These are phyloP conservation scores for Sporothrix dimorphospora DNA, from an alignment of 2,329 filamentous ascomycete species.

Conservation along the genomic window DNA sequence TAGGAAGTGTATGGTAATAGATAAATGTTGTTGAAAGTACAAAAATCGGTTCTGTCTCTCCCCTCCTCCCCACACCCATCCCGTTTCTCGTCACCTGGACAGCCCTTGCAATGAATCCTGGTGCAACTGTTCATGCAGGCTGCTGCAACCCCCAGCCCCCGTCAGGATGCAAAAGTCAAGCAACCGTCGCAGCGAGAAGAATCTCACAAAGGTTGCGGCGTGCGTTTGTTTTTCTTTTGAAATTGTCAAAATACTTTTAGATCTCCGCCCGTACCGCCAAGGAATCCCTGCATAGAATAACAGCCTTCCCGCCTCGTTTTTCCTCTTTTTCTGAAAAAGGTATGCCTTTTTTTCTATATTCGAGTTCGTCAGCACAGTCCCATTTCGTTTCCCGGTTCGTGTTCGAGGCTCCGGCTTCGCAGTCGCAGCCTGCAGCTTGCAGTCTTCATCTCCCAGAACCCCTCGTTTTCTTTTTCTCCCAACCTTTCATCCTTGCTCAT, in stretches of 20 bases:
- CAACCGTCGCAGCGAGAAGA: not conserved
- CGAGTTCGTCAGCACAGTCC: not conserved
- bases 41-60: too few relatives aligned
- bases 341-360: not conserved
- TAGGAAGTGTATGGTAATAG: not conserved
- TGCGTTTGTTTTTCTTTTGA: not conserved
- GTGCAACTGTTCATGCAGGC: not conserved
- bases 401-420: constrained; percentile 12
- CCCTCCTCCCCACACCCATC: not conserved
- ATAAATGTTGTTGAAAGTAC: not conserved
- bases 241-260: not conserved
- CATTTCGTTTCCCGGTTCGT: not conserved
- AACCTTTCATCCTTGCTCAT: not conserved
- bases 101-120: not conserved
- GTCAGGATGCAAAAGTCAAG: not conserved
- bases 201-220: not conserved
- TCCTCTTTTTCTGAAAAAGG: not conserved
- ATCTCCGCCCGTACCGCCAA: not conserved
- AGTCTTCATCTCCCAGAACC: not conserved
- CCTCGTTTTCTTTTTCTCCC: not conserved
- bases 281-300: not conserved
- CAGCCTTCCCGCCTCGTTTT: not conserved
- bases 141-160: not conserved
- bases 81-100: constrained; percentile 2
- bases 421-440: not conserved